Percentiles rank a stretch among this genome's conserved stretches.
Evolutionary conservation across 352 stramenopile species (phyloP).

Genomic region (Aphanomyces invadans): DNA sequence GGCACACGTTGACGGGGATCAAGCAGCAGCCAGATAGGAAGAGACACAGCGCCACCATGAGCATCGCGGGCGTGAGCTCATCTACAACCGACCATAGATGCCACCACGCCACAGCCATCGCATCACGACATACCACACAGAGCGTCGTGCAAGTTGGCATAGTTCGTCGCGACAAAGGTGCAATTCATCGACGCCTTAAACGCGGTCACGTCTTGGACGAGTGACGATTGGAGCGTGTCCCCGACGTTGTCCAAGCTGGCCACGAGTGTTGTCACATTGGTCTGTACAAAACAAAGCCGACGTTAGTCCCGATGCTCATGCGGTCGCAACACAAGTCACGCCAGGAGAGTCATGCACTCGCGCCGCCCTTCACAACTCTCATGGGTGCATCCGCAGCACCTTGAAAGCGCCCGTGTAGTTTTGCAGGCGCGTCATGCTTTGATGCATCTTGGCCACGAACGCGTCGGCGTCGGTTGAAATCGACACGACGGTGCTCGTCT

Average conservation of each 20-base stretch:
- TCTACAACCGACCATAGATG: not conserved
- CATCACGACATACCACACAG: constrained; percentile 33
- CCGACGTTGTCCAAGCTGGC: constrained; percentile 39
- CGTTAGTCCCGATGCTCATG: too few relatives aligned
- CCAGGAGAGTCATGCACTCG: too few relatives aligned
- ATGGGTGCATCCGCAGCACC: too few relatives aligned
- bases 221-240: constrained; percentile 31
- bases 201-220: constrained; percentile 48
- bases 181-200: constrained; percentile 60
- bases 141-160: constrained; percentile 38
- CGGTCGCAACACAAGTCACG: too few relatives aligned
- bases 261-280: constrained; percentile 26
- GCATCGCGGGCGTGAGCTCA: constrained; percentile 52
- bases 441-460: constrained; percentile 34
- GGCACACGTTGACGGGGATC: constrained; percentile 53
- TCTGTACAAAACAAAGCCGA: not conserved
- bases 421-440: constrained; percentile 30
- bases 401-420: constrained; percentile 34
- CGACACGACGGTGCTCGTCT: constrained; percentile 22
- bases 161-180: constrained; percentile 44
- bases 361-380: too few relatives aligned
- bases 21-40: constrained; percentile 59
- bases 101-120: too few relatives aligned
- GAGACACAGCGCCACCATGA: constrained; percentile 66
- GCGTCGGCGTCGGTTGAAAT: constrained; percentile 27